Conservation (phyloP, 257 asterid species). For the Petrea volubilis region DNA sequence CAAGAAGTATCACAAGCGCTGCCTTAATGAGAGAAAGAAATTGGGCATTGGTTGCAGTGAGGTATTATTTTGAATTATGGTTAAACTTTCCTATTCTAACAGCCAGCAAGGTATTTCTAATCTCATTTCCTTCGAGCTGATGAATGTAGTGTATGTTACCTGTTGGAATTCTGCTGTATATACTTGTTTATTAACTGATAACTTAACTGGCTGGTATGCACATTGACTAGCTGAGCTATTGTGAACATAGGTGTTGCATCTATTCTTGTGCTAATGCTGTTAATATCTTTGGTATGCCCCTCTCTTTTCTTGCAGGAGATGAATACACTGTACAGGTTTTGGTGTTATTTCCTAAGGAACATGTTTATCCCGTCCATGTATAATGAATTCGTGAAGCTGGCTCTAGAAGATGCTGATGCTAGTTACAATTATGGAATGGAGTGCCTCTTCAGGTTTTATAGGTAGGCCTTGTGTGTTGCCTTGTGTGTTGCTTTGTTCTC, state of each 20-base stretch:
- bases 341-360: conserved; percentile 83
- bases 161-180: neutral
- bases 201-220: neutral
- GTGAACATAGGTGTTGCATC: neutral
- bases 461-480: conserved; percentile 41
- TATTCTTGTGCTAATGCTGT: neutral
- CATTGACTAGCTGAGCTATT: neutral
- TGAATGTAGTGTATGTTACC: neutral
- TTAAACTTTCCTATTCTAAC: conserved; percentile 9
- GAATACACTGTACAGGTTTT: conserved; percentile 88
- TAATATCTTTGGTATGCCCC: conserved; percentile 14
- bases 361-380: conserved; percentile 81
- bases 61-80: conserved; percentile 46
- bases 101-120: neutral
- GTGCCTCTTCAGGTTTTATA: conserved; percentile 91
- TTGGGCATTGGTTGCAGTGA: conserved; percentile 94
- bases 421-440: conserved; percentile 80
- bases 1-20: conserved; percentile 73
- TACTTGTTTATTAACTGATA: conserved; percentile 7
- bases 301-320: conserved; percentile 73
- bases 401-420: conserved; percentile 89
- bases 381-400: conserved; percentile 73
- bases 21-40: conserved; percentile 79
- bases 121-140: neutral
- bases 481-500: neutral